Evolutionary conservation across 1,139 yeast genomes (phyloP).

Genomic region (Protomyces lactucae-debilis): DNA sequence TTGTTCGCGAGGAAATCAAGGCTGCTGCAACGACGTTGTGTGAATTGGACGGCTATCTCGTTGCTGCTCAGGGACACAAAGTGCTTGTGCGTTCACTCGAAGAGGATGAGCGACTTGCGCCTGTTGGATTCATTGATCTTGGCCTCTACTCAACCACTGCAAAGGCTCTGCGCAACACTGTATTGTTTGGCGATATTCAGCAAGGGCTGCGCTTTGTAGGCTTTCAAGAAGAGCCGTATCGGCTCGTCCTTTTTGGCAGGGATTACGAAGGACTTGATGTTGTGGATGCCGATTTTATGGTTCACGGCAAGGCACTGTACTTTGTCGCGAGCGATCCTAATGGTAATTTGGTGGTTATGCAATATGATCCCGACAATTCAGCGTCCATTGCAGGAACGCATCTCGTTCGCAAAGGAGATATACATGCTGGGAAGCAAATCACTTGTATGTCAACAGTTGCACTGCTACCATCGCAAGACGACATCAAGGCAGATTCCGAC

Average conservation of each 20-base stretch:
- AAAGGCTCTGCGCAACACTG: constrained; percentile 74
- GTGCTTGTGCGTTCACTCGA: constrained; percentile 65
- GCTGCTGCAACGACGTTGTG: constrained; percentile 81
- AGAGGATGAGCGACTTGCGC: constrained; percentile 73
- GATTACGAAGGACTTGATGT: constrained; percentile 64
- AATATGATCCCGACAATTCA: constrained; percentile 81
- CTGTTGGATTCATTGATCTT: constrained; percentile 89
- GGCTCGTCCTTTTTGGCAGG: constrained; percentile 74
- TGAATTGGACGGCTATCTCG: constrained; percentile 77
- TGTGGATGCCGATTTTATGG: constrained; percentile 61
- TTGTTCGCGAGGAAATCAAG: constrained; percentile 69
- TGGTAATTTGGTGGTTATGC: constrained; percentile 65
- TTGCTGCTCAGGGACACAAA: constrained; percentile 86
- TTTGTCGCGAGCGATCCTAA: constrained; percentile 67
- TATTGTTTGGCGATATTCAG: constrained; percentile 73
- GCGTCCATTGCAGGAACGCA: constrained; percentile 74
- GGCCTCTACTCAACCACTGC: constrained; percentile 74
- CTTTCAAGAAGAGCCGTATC: constrained; percentile 86
- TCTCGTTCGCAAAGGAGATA: constrained; percentile 63
- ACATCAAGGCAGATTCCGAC: constrained; percentile 26
- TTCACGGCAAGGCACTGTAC: constrained; percentile 62
- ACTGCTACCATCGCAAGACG: constrained; percentile 44
- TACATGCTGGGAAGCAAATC: constrained; percentile 61
- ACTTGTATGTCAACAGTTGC: constrained; percentile 48
- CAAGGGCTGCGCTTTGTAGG: constrained; percentile 81